Conservation (phyloP, 2,329 filamentous ascomycete species). For the Ilyonectria sp. region DNA sequence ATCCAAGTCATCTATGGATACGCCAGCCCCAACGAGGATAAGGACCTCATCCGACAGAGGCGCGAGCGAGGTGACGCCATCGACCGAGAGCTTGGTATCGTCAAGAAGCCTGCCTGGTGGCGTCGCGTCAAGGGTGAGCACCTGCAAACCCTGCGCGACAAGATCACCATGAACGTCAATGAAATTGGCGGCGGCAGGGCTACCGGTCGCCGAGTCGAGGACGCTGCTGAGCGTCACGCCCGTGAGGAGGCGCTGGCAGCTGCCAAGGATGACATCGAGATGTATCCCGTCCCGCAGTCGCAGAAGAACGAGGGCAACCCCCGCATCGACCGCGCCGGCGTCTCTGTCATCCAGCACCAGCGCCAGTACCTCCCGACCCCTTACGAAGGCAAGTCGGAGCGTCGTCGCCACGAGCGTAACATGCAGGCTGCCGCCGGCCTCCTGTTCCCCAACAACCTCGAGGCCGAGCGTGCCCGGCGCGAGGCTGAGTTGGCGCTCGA, state of each 20-base stretch:
- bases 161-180: conserved; percentile 68
- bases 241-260: conserved; percentile 52
- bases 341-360: conserved; percentile 43
- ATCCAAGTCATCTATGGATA: conserved; percentile 71
- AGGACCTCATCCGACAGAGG: conserved; percentile 75
- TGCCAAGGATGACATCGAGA: conserved; percentile 57
- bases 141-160: conserved; percentile 64
- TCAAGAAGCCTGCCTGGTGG: conserved; percentile 79
- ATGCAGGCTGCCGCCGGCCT: conserved; percentile 61
- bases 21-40: conserved; percentile 79
- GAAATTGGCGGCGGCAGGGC: conserved; percentile 67
- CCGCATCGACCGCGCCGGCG: conserved; percentile 51
- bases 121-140: conserved; percentile 64
- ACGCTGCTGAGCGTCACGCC: conserved; percentile 56
- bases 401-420: conserved; percentile 61
- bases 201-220: conserved; percentile 59
- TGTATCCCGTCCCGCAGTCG: conserved; percentile 50
- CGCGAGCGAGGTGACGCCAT: conserved; percentile 67
- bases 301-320: conserved; percentile 46
- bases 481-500: conserved; percentile 60
- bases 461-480: conserved; percentile 52
- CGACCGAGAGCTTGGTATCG: conserved; percentile 74
- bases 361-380: conserved; percentile 31
- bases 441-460: conserved; percentile 63
- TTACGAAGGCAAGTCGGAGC: conserved; percentile 62